Evolutionary conservation across 805 yeast genomes (phyloP), one percentile per base, ranked within the genome.

Genomic region (baker's yeast (Saccharomyces cerevisiae)): DNA sequence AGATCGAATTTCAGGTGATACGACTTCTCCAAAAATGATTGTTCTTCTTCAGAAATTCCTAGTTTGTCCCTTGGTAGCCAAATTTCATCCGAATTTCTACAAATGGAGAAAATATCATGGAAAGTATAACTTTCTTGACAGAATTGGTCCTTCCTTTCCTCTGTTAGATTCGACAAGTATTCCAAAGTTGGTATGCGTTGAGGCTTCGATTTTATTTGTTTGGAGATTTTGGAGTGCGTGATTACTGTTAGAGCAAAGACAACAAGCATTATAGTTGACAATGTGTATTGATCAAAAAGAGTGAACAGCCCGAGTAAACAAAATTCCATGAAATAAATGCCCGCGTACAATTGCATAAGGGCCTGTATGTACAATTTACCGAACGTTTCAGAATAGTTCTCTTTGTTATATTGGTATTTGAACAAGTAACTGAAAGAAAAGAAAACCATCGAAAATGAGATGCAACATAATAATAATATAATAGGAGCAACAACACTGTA

Each of bases 401-500:
- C 69, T 41, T 69, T 72, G 57, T 78, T 76, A 65, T 78, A 84
- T 49, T 84, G 79, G 60, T 79, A 82, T 57, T 79, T 78, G 54
- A 84, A 71, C 1, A 85, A 79, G 65, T 87, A 87, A 67, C 87
- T 88, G 74, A 80, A 86, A 5, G 92, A 86, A 11, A 84, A 61
- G 53, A 81, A 73, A 6, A 82, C 78, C 51, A 87, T 62, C 0
- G 76, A 63, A 61, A 87, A 82, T 1, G 88, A 76, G 22, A 87
- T 63, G 13, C 76, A 64, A 41, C 83, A 75, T 60, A 86, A 81
- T 0, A 87, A 69, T 9, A 87, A 73, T 11, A 90, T 86, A 53
- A 88, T 59, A 0, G 97, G 97, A 0, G 96, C 83, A 6, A 91
- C 80, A 4, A 89, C 79, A 4, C 89, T 80, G 63, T 89, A 90